These are phyloP conservation scores for Pseudogymnoascus sp. DNA, from an alignment of 2,329 filamentous ascomycete genomes.

Conservation along the genomic window DNA sequence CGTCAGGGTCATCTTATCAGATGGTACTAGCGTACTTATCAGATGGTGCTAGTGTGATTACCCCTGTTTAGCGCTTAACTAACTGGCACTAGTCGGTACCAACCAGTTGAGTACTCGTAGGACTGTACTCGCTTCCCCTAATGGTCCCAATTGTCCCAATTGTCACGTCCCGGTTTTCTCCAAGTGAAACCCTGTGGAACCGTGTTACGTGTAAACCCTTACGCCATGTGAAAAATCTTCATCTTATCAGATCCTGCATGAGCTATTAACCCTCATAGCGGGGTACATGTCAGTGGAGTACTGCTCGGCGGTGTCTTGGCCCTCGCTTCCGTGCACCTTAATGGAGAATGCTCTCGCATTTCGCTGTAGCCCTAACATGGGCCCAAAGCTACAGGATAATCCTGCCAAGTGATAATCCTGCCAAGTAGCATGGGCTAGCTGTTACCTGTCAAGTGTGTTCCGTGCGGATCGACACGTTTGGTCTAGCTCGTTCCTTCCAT, in stretches of 20 bases:
- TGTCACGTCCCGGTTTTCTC: not conserved
- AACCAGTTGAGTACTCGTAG: not conserved
- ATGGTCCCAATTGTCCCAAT: not conserved
- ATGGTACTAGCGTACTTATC: not conserved
- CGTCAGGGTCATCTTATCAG: not conserved
- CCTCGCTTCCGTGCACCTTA: not conserved
- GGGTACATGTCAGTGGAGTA: conserved; percentile 1
- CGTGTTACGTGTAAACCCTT: not conserved
- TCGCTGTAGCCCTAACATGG: not conserved
- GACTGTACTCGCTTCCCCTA: not conserved
- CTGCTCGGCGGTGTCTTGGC: not conserved
- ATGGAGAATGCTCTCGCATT: not conserved
- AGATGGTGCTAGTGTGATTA: not conserved
- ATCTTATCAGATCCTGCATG: conserved; percentile 8
- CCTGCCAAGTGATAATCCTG: not conserved
- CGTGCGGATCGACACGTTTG: not conserved
- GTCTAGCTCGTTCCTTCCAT: not conserved
- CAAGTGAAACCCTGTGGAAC: not conserved
- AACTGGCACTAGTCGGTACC: not conserved
- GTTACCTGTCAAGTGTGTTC: not conserved
- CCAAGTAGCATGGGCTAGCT: not conserved
- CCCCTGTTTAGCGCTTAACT: not conserved
- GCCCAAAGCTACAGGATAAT: not conserved
- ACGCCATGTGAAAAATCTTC: not conserved
- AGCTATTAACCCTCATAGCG: not conserved